Conservation (phyloP, 257 asterid genomes). For the Coffea eugenioides region DNA sequence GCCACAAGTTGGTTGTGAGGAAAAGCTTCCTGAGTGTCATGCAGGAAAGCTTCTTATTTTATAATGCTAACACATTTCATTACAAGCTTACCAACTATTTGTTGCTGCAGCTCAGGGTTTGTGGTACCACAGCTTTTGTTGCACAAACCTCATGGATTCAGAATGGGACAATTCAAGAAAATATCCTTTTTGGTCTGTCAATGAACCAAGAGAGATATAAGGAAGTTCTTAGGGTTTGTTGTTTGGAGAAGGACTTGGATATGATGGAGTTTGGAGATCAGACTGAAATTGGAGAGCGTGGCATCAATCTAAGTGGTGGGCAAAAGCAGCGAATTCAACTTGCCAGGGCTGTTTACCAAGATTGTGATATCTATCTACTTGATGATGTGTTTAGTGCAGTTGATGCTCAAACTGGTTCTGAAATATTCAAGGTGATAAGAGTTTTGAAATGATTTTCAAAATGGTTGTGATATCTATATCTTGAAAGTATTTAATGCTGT, state of each 20-base stretch:
- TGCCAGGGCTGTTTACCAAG: conserved; percentile 95
- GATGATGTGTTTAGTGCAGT: conserved; percentile 96
- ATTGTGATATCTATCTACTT: conserved; percentile 81
- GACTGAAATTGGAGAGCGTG: conserved; percentile 99
- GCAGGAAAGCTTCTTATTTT: neutral
- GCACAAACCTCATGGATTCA: conserved; percentile 98
- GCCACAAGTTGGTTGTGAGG: neutral
- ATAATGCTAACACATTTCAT: neutral
- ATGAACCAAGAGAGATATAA: conserved; percentile 59
- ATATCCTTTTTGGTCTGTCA: conserved; percentile 66
- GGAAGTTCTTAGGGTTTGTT: conserved; percentile 74
- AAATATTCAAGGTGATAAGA: conserved; percentile 71
- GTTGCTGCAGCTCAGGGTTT: conserved; percentile 56
- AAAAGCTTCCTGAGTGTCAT: neutral
- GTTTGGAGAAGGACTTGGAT: conserved; percentile 92
- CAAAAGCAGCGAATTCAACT: conserved; percentile 96
- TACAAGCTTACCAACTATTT: conserved; percentile 4
- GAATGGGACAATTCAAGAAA: conserved; percentile 88
- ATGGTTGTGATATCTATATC: no score
- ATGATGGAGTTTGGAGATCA: conserved; percentile 96
- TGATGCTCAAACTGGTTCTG: conserved; percentile 99
- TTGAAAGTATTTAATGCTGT: neutral
- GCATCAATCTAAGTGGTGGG: conserved; percentile 96
- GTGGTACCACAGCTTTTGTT: conserved; percentile 93
- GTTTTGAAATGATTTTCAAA: neutral